Evolutionary conservation across 2,329 filamentous ascomycete species (phyloP), one percentile per base, ranked within the genome.

Genomic region (Xylariaceae sp.): DNA sequence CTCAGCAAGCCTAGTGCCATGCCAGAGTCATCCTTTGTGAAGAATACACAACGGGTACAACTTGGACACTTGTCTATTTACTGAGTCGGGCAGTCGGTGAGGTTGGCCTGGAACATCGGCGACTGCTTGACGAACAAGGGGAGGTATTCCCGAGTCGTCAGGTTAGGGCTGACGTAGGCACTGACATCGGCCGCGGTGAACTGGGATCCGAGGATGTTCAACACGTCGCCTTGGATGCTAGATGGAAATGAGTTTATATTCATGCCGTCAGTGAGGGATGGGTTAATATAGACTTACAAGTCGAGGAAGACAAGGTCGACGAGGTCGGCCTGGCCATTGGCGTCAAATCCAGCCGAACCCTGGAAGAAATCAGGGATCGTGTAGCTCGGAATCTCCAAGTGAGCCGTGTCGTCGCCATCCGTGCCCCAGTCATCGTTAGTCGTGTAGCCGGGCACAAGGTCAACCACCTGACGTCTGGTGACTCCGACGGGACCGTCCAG

Each of bases 361-460:
- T 81, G 77, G 64, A 82, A 78, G 65, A 80, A 80, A 61, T 77
- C 74, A 3, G 82, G 81, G 49, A 80, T 74, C 0, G 66, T 50
- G 71, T 79, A 82, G 57, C 73, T 67, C 1, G 80, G 75, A 49
- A 83, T 80, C 6, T 58, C 55, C 3, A 74, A 72, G 70, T 85
- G 82, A 4, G 75, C 66, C 0, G 82, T 85, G 62, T 85, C 82
- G 65, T 85, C 82, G 13, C 81, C 80, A 53, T 78, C 82, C 2
- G 70, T 75, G 54, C 82, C 82, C 64, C 83, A 84, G 67, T 84
- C 82, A 62, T 85, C 82, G 2, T 68, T 75, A 0, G 82, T 85
- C 2, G 75, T 78, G 69, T 84, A 83, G 2, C 82, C 83, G 0
- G 80, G 75, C 0, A 74, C 74, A 6, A 77, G 66, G 4, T 74